Conservation (phyloP, 1,139 yeast species). For the Hansenula lynferdii region DNA sequence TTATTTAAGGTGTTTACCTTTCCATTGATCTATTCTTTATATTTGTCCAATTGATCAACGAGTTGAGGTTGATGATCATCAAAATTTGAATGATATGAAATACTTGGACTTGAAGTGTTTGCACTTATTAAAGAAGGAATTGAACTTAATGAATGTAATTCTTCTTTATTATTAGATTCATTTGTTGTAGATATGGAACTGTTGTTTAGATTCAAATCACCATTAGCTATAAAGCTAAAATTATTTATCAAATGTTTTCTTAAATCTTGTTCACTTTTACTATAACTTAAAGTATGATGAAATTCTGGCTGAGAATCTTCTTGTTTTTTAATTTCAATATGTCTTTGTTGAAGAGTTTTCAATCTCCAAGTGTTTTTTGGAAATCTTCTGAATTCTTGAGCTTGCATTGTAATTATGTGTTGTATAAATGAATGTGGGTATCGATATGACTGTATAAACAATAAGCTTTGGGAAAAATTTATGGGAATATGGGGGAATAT, state of each 20-base stretch:
- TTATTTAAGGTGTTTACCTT: no score
- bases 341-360: conserved; percentile 14
- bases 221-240: background rate
- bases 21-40: background rate
- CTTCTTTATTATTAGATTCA: background rate
- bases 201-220: background rate
- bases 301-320: conserved; percentile 1
- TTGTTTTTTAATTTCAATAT: conserved; percentile 6
- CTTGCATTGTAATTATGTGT: background rate
- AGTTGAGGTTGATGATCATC: background rate
- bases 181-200: background rate
- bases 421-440: background rate
- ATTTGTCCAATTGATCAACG: conserved; percentile 1
- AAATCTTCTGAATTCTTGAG: conserved; percentile 13
- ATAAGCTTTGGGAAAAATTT: no score
- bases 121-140: conserved; percentile 3
- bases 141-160: background rate
- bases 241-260: conserved; percentile 9
- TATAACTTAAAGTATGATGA: background rate
- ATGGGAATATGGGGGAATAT: no score
- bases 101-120: conserved; percentile 3
- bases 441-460: no score
- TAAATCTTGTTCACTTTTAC: conserved; percentile 9
- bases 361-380: conserved; percentile 22
- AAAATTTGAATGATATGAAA: background rate